A percentile compares a stretch with the other conserved stretches of the same genome.
Evolutionary conservation across 2,329 filamentous ascomycete species (phyloP).

Genomic region (Dactylellina sp.): DNA sequence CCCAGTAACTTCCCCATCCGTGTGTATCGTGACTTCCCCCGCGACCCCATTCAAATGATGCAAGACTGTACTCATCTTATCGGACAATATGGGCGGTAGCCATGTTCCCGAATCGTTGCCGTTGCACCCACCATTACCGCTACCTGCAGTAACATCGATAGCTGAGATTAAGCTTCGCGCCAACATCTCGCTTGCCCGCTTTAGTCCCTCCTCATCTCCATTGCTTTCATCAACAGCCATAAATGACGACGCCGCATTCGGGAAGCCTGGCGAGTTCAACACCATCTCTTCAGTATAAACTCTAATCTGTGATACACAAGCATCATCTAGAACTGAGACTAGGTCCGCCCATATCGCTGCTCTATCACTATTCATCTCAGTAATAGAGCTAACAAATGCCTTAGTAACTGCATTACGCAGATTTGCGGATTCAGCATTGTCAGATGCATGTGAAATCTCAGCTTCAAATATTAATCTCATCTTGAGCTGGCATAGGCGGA

Average conservation of each 20-base stretch:
- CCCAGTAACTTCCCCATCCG: constrained; percentile 52
- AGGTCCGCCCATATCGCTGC: constrained; percentile 60
- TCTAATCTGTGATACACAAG: constrained; percentile 59
- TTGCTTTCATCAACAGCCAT: constrained; percentile 56
- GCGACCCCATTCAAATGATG: constrained; percentile 41
- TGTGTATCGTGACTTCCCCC: constrained; percentile 43
- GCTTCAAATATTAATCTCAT: constrained; percentile 60
- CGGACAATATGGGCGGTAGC: constrained; percentile 59
- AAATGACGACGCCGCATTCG: constrained; percentile 54
- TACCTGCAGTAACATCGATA: constrained; percentile 60
- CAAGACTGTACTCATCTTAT: constrained; percentile 59
- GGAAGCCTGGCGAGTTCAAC: constrained; percentile 57
- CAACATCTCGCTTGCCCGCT: constrained; percentile 58
- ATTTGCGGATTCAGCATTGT: constrained; percentile 42
- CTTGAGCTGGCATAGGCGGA: constrained; percentile 60
- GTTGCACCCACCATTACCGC: constrained; percentile 23
- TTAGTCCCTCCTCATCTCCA: constrained; percentile 53
- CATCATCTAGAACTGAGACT: constrained; percentile 59
- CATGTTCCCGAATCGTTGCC: constrained; percentile 41
- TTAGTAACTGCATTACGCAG: constrained; percentile 58
- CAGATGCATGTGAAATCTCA: constrained; percentile 49
- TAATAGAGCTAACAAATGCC: constrained; percentile 59
- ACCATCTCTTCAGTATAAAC: constrained; percentile 60
- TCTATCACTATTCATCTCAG: constrained; percentile 59
- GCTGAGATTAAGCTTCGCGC: constrained; percentile 59